Conservation (phyloP, 2,329 filamentous ascomycete species). For the Pleurostoma richardsiae region DNA sequence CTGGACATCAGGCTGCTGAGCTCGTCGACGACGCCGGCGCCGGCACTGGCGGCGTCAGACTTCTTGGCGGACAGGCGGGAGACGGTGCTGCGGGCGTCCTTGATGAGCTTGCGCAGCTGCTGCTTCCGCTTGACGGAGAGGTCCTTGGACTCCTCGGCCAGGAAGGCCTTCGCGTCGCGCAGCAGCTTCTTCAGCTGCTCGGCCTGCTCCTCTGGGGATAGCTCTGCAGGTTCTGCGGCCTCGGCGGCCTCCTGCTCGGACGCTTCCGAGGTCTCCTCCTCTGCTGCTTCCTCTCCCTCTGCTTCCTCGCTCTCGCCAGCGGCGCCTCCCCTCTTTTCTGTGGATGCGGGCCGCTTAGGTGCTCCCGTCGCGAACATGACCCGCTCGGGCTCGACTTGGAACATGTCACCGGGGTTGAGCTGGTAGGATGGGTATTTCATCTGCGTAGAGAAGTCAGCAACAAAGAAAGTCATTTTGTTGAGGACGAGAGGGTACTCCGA, state of each 20-base stretch:
- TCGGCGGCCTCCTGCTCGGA: conserved; percentile 20
- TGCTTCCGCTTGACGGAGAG: conserved; percentile 70
- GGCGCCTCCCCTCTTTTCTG: conserved; percentile 1
- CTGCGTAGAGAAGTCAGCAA: conserved; percentile 37
- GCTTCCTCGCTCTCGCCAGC: conserved; percentile 2
- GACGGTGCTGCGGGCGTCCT: conserved; percentile 59
- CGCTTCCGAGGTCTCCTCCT: conserved; percentile 17
- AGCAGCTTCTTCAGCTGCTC: conserved; percentile 45
- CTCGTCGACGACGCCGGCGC: conserved; percentile 45
- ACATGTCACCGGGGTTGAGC: conserved; percentile 96
- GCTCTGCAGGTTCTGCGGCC: conserved; percentile 16
- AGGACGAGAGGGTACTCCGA: not conserved
- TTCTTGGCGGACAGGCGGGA: conserved; percentile 35
- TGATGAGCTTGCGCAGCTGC: conserved; percentile 67
- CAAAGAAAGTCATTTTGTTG: not conserved
- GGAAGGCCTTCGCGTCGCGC: conserved; percentile 29
- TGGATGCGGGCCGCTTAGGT: conserved; percentile 45
- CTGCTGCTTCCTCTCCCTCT: conserved; percentile 10
- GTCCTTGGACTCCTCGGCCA: conserved; percentile 16
- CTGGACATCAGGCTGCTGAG: conserved; percentile 45
- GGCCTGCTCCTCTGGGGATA: conserved; percentile 8
- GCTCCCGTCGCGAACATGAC: conserved; percentile 85
- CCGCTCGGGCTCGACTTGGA: conserved; percentile 85
- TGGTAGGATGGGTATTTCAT: conserved; percentile 91
- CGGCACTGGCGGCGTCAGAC: conserved; percentile 23